Base-by-base conservation (phyloP, 805 yeast genomes). In the Isabelozyma heimii region DNA sequence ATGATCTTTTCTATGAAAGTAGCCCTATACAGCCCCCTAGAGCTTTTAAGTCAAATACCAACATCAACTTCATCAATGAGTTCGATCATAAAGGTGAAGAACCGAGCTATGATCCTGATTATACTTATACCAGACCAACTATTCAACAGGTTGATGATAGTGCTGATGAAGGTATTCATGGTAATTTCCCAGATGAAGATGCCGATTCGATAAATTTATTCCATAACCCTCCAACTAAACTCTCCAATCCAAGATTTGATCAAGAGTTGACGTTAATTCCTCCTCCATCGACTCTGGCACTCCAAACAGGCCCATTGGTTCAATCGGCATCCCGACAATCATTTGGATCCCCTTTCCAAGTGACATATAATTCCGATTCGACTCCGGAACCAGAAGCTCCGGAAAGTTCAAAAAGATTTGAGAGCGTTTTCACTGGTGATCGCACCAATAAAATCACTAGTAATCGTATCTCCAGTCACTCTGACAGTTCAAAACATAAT, bases 331-430 rank as follows among this genome's bases (percentile, higher is more conserved):
- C 30, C 9, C 3, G 4, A 33, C 53, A 48, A 20, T 52, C 55
- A 24, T 66, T 67, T 50, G 75, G 72, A 5, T 65, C 72, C 5
- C 76, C 76, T 5, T 67, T 67, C 41, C 52, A 58, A 30, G 61
- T 68, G n/a, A 27, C n/a, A 1, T 47, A 46, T 27, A 26, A 38
- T 24, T 38, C 44, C 15, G 45, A 50, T 9, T 40, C 16, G 40
- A 44, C 44, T 46, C 52, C 37, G 7, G 8, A 13, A 28, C 20
- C 16, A 15, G 40, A 27, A 16, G 30, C 30, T 45, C 47, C 17
- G 1, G 20, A 13, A 10, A 16, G 17, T 13, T n/a, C 13, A n/a
- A 45, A 15, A 13, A 5, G n/a, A 20, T 12, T 30, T 12, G 40
- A 7, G 17, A 6, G 4, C 12, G n/a, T 14, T 5, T 27, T 26